Base-by-base conservation (phyloP, 192 early-diverging fungal species). In the Entomortierella parvispora region DNA sequence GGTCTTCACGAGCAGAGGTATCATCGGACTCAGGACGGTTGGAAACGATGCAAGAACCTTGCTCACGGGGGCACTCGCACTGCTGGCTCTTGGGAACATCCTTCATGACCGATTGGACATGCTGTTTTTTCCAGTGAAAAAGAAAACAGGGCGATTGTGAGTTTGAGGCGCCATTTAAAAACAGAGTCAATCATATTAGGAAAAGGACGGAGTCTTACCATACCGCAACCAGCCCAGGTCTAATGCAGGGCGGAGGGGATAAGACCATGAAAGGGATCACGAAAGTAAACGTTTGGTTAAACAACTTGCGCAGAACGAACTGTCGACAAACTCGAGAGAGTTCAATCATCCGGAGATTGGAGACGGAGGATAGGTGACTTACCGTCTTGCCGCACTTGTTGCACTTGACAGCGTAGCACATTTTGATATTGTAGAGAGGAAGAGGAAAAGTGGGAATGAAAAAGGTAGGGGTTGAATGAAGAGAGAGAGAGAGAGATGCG, bases 371-470 rank as follows among this genome's bases (percentile, higher is more conserved):
- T 42, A 18, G 10, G 12, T 5, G 3, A 44, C 62, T 53, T 65
- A 65, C 70, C 11, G 70, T 72, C 62, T 72, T 72, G 45, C 52
- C 50, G 56, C 70, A 72, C 55, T 72, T 51, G 48, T 64, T 45
- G 48, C 70, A 72, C 56, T 72, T 72, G 55, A 72, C 70, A 45
- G 70, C 62, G 56, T 47, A 72, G 56, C 70, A 72, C 70, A 72
- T 72, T 43, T 18, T 59, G 22, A 33, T 49, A 8, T 31, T 23
- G 28, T 28, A 44, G 17, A 26, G n/a, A 22, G 18, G 59, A 25
- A n/a, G 15, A 29, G 43, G 62, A 34, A 32, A 15, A 12, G n/a
- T 22, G 1, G 14, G 47, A 43, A 26, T 2, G 68, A 12, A 43
- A 33, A 23, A 10, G 50, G 26, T 10, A 57, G 43, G 25, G 17